These are phyloP conservation scores for Mycothermus thermophilus DNA, from an alignment of 495 filamentous ascomycete species.

Conservation along the genomic window DNA sequence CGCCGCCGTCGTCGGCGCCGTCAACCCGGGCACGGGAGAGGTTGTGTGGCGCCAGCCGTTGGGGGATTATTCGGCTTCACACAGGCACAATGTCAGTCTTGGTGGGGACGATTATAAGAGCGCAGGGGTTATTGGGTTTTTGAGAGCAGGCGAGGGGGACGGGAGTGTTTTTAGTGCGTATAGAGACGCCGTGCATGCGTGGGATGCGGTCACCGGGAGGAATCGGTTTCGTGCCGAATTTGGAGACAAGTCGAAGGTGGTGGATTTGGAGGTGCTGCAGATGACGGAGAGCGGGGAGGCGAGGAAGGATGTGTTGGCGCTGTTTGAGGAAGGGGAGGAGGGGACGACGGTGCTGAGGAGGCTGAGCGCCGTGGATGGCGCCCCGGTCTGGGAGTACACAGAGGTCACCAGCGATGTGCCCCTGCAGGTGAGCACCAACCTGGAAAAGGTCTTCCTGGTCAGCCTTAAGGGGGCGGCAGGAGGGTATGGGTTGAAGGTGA, in stretches of 20 bases:
- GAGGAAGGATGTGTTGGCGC: constrained; percentile 55
- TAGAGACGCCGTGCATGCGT: constrained; percentile 55
- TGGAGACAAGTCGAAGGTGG: constrained; percentile 26
- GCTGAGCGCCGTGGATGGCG: constrained; percentile 59
- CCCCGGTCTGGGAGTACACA: constrained; percentile 60
- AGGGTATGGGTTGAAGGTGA: constrained; percentile 60
- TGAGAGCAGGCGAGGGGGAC: constrained; percentile 60
- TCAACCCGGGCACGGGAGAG: constrained; percentile 74
- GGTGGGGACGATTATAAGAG: background rate
- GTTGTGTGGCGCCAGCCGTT: constrained; percentile 68
- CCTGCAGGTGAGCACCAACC: constrained; percentile 64
- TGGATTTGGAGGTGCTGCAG: constrained; percentile 69
- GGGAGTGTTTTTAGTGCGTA: constrained; percentile 58
- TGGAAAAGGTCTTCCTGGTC: constrained; percentile 61
- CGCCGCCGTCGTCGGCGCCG: constrained; percentile 63
- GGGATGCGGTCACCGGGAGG: constrained; percentile 71
- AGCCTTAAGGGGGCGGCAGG: constrained; percentile 54
- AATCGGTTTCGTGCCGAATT: constrained; percentile 57
- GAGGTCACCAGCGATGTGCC: constrained; percentile 57
- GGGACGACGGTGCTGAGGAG: constrained; percentile 45
- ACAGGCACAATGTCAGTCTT: background rate
- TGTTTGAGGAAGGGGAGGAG: constrained; percentile 45
- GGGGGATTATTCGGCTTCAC: constrained; percentile 8
- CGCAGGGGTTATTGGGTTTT: constrained; percentile 28
- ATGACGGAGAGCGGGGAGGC: constrained; percentile 40